Conservation (phyloP, 2,329 filamentous ascomycete species). For the Ophiostoma ulmi region DNA sequence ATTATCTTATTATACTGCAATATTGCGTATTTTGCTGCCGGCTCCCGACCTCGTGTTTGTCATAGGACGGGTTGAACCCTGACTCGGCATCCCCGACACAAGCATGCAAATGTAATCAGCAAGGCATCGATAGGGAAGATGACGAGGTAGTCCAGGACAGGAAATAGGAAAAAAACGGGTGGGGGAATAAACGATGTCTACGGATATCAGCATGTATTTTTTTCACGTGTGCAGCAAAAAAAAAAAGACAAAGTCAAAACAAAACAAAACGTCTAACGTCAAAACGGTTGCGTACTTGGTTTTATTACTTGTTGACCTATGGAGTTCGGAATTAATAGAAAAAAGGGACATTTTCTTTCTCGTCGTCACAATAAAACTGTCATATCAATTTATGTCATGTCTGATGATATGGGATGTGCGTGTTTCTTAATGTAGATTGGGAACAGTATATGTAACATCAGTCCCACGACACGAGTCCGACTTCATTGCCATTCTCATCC, state of each 20-base stretch:
- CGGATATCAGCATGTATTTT: conserved; percentile 16
- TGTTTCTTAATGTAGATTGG: no score
- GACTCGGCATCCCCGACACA: background rate
- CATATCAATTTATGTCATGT: background rate
- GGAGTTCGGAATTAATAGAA: background rate
- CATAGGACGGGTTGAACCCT: background rate
- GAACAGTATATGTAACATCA: conserved; percentile 11
- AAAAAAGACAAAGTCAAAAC: background rate
- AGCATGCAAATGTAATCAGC: background rate
- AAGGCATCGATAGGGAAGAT: conserved; percentile 15
- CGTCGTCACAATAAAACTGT: no score
- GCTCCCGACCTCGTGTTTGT: background rate
- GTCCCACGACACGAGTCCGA: conserved; percentile 48
- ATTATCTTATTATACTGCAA: background rate
- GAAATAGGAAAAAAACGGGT: conserved; percentile 7
- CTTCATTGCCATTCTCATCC: conserved; percentile 48
- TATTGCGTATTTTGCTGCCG: conserved; percentile 3
- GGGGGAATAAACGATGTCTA: conserved; percentile 5
- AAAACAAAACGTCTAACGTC: background rate
- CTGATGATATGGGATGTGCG: background rate
- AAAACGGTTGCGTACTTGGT: background rate
- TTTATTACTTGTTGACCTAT: conserved; percentile 12
- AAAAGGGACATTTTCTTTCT: background rate
- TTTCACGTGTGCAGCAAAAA: conserved; percentile 13
- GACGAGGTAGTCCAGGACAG: background rate